Evolutionary conservation across 2,329 filamentous ascomycete genomes (phyloP), one percentile per base, ranked within the genome.

Genomic region (Periconia sp.): DNA sequence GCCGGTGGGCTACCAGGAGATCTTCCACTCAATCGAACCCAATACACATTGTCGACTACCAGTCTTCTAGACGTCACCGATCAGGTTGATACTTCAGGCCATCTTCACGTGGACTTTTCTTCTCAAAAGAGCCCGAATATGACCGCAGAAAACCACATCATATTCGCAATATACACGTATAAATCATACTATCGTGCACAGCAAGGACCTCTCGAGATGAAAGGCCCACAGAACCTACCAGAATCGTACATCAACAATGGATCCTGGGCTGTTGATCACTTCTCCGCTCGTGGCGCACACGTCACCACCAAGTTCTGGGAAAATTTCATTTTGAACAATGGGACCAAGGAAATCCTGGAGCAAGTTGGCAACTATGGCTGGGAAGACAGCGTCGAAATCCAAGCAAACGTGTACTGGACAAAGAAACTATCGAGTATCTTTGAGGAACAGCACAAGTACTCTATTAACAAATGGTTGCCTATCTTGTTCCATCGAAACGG

Each of bases 211-310:
- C 45, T 52, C 11, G 46, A 57, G 18, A 35, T 65, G 2, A 54
- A 55, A 26, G 50, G 45, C 6, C 49, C 46, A 2, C 43, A 47
- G 24, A 49, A 49, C 21, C 22, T 42, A 11, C 45, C 57, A 5
- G 36, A 57, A 23, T 55, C 43, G 9, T 63, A 63, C 28, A 49
- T 63, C 13, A 54, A 68, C 15, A 71, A 72, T 41, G 70, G 70
- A 3, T 72, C 68, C 1, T 71, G 56, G 36, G 58, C 58, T 3
- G 68, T 72, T 3, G 70, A 73, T 47, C 71, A 76, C 48, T 76
- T 71, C 48, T 70, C 56, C 13, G 46, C 55, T 13, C 33, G 31
- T 2, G 74, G 73, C 3, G 73, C 73, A 0, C 50, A 65, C 30
- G 56, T 59, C 0, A 55, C 62, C 1, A 68, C 58, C 0, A 44